Conservation (phyloP, 2,329 filamentous ascomycete species). For the Aquanectria penicillioides region DNA sequence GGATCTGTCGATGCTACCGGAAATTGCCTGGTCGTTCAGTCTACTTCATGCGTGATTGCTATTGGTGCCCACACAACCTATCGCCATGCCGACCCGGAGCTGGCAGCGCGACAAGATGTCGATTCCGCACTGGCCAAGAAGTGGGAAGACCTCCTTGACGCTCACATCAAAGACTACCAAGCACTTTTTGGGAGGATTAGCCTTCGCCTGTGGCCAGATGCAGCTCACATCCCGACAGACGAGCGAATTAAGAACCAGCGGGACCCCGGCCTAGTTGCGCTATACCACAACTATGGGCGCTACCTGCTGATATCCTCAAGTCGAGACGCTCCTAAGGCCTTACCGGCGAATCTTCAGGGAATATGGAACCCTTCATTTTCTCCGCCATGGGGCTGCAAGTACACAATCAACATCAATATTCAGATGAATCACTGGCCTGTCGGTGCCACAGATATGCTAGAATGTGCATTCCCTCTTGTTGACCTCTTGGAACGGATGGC, state of each 20-base stretch:
- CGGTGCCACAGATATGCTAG: constrained; percentile 45
- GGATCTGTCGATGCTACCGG: constrained; percentile 27
- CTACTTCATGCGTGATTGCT: constrained; percentile 24
- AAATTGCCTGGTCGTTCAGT: constrained; percentile 25
- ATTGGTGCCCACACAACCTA: constrained; percentile 39
- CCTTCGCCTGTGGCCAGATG: constrained; percentile 34
- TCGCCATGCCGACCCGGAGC: constrained; percentile 29
- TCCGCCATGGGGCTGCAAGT: constrained; percentile 57
- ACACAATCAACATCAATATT: constrained; percentile 62
- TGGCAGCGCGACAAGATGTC: constrained; percentile 35
- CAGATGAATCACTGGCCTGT: constrained; percentile 64
- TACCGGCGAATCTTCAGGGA: constrained; percentile 48
- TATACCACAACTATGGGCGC: constrained; percentile 47
- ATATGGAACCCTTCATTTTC: constrained; percentile 47
- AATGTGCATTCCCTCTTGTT: constrained; percentile 54
- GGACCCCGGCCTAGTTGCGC: constrained; percentile 40
- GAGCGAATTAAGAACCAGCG: constrained; percentile 20
- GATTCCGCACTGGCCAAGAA: constrained; percentile 28
- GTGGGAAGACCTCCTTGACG: constrained; percentile 24
- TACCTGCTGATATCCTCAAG: constrained; percentile 44
- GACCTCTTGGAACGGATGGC: constrained; percentile 39
- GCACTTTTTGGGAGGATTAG: constrained; percentile 26
- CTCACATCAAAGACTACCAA: constrained; percentile 34
- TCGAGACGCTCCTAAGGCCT: constrained; percentile 31
- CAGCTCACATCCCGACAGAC: constrained; percentile 34